A percentile compares a stretch with the other conserved stretches of the same genome.
Conservation (phyloP, 2,329 filamentous ascomycete genomes). For the Botrytis elliptica region DNA sequence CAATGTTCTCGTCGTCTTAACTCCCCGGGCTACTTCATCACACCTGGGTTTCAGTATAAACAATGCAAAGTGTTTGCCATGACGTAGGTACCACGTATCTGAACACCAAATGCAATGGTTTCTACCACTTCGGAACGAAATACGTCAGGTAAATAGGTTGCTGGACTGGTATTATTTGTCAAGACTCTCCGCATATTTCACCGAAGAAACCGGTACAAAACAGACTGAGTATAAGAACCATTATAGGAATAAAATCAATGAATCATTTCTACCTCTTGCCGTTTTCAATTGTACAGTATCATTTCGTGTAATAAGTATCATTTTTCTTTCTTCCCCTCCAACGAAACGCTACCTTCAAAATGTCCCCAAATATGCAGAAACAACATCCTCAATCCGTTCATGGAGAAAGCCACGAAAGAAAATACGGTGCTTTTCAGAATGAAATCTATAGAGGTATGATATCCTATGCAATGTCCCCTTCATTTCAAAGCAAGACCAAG, state of each 20-base stretch:
- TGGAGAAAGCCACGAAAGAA: slow-evolving; percentile 22
- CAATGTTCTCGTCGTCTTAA: not conserved
- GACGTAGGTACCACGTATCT: not conserved
- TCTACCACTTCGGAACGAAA: not conserved
- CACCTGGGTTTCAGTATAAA: not conserved
- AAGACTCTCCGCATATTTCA: not conserved
- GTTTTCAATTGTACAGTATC: not conserved
- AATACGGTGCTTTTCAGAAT: slow-evolving; percentile 35
- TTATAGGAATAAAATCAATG: not conserved
- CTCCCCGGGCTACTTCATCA: not conserved
- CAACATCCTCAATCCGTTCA: slow-evolving; percentile 27
- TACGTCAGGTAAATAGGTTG: not conserved
- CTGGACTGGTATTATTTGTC: not conserved
- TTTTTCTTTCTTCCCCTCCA: not conserved
- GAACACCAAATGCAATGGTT: not conserved
- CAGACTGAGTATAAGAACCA: not conserved
- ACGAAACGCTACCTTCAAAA: not conserved
- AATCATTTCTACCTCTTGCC: not conserved
- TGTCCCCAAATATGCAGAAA: slow-evolving; percentile 27
- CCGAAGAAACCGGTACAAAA: not conserved
- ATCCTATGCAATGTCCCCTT: not conserved
- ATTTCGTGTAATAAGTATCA: not conserved
- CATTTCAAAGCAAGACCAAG: not conserved
- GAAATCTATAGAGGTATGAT: slow-evolving; percentile 29
- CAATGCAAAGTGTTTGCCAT: not conserved